Evolutionary conservation across 2,329 filamentous ascomycete species (phyloP).

Genomic region (Corynespora cassiicola): DNA sequence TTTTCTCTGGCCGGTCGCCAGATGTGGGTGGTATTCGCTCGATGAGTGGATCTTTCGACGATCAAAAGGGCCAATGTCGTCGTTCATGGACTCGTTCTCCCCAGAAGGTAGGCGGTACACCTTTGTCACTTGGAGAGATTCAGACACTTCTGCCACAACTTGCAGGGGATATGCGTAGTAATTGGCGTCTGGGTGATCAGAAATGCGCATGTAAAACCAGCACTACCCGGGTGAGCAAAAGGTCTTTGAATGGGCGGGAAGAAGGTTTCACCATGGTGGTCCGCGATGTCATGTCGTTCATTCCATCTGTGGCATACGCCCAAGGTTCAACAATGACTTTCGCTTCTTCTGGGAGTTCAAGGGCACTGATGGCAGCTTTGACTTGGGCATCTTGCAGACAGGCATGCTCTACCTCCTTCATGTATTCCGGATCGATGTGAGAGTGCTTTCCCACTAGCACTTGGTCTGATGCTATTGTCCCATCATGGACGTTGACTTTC

Average conservation of each 20-base stretch:
- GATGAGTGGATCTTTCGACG: conserved; percentile 47
- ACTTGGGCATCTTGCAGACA: conserved; percentile 54
- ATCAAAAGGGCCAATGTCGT: conserved; percentile 47
- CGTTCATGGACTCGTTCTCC: conserved; percentile 48
- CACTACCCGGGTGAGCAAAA: conserved; percentile 27
- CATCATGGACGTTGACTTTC: conserved; percentile 27
- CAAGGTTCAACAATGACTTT: conserved; percentile 61
- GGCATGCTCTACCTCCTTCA: conserved; percentile 56
- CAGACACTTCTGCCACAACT: conserved; percentile 59
- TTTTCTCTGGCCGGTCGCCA: conserved; percentile 14
- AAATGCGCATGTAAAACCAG: conserved; percentile 47
- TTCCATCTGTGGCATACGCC: conserved; percentile 63
- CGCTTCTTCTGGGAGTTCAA: conserved; percentile 50
- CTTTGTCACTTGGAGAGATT: conserved; percentile 57
- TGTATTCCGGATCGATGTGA: conserved; percentile 56
- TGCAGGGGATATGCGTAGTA: conserved; percentile 65
- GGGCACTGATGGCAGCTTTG: conserved; percentile 49
- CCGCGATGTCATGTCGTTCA: conserved; percentile 57
- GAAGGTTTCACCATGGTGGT: conserved; percentile 55
- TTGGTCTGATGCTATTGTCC: conserved; percentile 31
- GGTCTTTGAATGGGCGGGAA: not conserved
- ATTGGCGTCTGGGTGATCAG: conserved; percentile 57
- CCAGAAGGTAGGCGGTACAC: conserved; percentile 57
- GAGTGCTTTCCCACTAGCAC: conserved; percentile 53
- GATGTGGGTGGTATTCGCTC: conserved; percentile 31